A percentile compares a stretch with the other conserved stretches of the same genome.
Evolutionary conservation across 176 grass and related monocot species (phyloP).

Genomic region (Neostapfia colusana): DNA sequence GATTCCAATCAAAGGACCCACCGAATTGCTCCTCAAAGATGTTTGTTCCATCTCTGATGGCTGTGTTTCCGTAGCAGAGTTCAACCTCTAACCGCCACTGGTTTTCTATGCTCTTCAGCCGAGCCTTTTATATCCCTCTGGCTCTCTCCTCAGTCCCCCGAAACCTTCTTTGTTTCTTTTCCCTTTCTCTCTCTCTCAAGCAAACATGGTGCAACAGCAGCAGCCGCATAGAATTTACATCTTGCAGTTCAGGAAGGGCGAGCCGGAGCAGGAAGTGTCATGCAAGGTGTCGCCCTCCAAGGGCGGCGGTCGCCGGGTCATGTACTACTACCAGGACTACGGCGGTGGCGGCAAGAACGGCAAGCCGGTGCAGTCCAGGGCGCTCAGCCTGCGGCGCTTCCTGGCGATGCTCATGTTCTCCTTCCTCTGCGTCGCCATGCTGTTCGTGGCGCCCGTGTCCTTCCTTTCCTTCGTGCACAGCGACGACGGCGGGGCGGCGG

Average conservation of each 20-base stretch:
- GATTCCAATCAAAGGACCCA: conserved; percentile 22
- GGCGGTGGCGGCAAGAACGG: conserved; percentile 46
- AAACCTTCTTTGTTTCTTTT: neutral
- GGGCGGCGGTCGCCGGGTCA: conserved; percentile 54
- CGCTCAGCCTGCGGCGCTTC: conserved; percentile 29
- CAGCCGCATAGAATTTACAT: conserved; percentile 68
- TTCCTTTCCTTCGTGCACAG: conserved; percentile 53
- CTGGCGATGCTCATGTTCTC: conserved; percentile 39
- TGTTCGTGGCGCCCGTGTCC: conserved; percentile 44
- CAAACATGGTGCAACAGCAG: conserved; percentile 53
- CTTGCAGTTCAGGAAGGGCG: conserved; percentile 72
- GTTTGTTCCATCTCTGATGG: conserved; percentile 40
- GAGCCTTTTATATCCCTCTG: conserved; percentile 40
- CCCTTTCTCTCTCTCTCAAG: neutral
- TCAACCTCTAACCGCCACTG: conserved; percentile 47
- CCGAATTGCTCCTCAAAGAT: conserved; percentile 18
- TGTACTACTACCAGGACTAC: conserved; percentile 62
- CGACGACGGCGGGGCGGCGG: conserved; percentile 30
- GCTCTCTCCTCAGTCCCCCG: neutral
- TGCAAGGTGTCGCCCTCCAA: conserved; percentile 52
- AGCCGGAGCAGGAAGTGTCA: conserved; percentile 55
- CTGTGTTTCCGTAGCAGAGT: conserved; percentile 33
- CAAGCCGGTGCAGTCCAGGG: conserved; percentile 21
- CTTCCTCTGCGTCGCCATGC: conserved; percentile 34
- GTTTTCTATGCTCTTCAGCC: conserved; percentile 37